These are phyloP conservation scores for Leccinum aurantiacum DNA, from an alignment of 768 basidiomycete genomes.

Conservation along the genomic window DNA sequence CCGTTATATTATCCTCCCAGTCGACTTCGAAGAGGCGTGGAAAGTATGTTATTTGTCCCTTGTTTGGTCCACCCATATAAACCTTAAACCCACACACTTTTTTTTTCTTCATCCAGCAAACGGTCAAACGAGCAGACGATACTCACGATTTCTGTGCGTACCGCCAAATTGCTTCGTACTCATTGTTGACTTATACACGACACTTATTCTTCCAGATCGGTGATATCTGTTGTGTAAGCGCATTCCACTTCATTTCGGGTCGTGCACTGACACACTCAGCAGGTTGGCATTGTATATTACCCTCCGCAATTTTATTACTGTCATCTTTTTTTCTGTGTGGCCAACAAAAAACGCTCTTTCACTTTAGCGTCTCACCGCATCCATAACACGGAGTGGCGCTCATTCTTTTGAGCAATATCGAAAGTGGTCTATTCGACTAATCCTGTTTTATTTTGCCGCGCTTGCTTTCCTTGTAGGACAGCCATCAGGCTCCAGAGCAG, in stretches of 20 bases:
- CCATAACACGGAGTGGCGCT: slow-evolving; percentile 61
- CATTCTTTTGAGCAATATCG: slow-evolving; percentile 84
- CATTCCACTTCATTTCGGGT: slow-evolving; percentile 25
- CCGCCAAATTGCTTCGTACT: not conserved
- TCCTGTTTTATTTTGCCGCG: slow-evolving; percentile 43
- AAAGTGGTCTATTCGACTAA: slow-evolving; percentile 30
- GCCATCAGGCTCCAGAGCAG: slow-evolving; percentile 32
- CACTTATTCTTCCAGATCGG: slow-evolving; percentile 37
- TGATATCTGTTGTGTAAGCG: slow-evolving; percentile 39
- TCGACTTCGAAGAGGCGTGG: slow-evolving; percentile 99
- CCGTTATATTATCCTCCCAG: slow-evolving; percentile 93
- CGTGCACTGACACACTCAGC: slow-evolving; percentile 16
- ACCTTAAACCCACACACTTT: slow-evolving; percentile 33
- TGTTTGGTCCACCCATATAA: slow-evolving; percentile 42
- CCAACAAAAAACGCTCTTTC: slow-evolving; percentile 53
- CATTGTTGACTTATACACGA: slow-evolving; percentile 6
- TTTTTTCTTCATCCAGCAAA: slow-evolving; percentile 55
- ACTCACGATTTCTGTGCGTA: slow-evolving; percentile 93
- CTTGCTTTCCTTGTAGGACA: slow-evolving; percentile 30
- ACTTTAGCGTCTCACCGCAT: slow-evolving; percentile 81
- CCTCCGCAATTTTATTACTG: slow-evolving; percentile 32
- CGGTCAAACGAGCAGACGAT: slow-evolving; percentile 94
- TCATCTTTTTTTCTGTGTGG: slow-evolving; percentile 11
- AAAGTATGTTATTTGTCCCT: slow-evolving; percentile 76
- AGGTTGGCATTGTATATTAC: slow-evolving; percentile 37